phyloP scores from a whole-genome alignment of 2,329 filamentous ascomycete genomes.

The Fusarium lyarnte region DNA sequence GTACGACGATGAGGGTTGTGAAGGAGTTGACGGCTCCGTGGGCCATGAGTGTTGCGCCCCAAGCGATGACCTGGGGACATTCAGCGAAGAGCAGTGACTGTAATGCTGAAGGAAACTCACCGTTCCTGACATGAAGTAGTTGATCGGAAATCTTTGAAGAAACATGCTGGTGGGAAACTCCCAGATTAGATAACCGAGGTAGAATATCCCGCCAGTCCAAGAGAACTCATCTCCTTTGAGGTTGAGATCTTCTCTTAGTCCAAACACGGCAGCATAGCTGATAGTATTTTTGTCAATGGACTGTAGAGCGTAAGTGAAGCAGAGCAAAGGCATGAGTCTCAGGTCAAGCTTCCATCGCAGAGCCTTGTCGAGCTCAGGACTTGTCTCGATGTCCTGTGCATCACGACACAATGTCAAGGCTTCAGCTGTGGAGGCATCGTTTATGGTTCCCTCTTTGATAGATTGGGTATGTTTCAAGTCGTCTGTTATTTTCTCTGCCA shows the following conservation, averaged over 20 bases:
- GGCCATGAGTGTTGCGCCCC: slow-evolving; percentile 2
- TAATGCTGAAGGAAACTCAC: fast-evolving
- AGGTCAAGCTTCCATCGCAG: slow-evolving; percentile 1
- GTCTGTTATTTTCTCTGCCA: not conserved
- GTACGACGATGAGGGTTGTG: not conserved
- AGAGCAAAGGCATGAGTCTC: not conserved
- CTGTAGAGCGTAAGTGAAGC: not conserved
- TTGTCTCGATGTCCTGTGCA: not conserved
- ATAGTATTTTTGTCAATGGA: slow-evolving; percentile 11
- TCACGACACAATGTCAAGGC: not conserved
- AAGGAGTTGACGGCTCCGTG: slow-evolving; percentile 2
- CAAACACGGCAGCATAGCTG: slow-evolving; percentile 9
- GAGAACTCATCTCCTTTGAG: slow-evolving; percentile 1
- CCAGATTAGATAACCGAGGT: not conserved
- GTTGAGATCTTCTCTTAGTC: not conserved
- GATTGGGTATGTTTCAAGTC: not conserved
- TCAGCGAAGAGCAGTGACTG: not conserved
- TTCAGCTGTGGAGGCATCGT: not conserved
- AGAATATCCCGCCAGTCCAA: slow-evolving; percentile 1
- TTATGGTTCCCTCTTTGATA: not conserved
- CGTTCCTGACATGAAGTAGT: slow-evolving; percentile 14
- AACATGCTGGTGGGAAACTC: slow-evolving; percentile 10
- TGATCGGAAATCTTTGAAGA: not conserved
- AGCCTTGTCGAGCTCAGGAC: not conserved
- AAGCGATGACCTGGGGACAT: not conserved